Evolutionary conservation across 2,329 filamentous ascomycete species (phyloP).

Genomic region (Pseudogymnoascus sp.): DNA sequence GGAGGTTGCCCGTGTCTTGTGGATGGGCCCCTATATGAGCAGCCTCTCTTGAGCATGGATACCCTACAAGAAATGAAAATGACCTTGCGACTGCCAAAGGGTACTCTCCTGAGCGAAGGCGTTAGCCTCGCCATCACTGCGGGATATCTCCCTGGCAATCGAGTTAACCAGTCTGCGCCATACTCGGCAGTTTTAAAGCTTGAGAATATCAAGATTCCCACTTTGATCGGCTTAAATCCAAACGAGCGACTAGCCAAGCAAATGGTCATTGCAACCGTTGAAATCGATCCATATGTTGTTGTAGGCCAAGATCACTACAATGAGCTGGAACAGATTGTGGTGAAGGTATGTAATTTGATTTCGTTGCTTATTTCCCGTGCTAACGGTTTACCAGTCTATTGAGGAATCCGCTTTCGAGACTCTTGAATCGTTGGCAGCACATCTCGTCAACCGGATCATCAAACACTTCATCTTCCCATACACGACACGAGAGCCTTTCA

Average conservation of each 20-base stretch:
- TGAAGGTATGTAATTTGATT: conserved; percentile 44
- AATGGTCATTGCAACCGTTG: conserved; percentile 56
- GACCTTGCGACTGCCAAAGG: conserved; percentile 58
- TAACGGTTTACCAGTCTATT: conserved; percentile 38
- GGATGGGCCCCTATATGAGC: conserved; percentile 27
- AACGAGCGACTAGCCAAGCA: conserved; percentile 65
- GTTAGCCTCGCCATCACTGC: conserved; percentile 46
- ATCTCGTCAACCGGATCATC: conserved; percentile 42
- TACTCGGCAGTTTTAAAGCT: conserved; percentile 41
- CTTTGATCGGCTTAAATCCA: conserved; percentile 64
- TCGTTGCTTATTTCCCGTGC: not conserved
- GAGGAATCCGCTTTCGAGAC: conserved; percentile 54
- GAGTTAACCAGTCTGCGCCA: conserved; percentile 17
- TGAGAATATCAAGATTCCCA: conserved; percentile 55
- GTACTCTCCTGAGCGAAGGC: conserved; percentile 57
- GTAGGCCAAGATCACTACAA: conserved; percentile 44
- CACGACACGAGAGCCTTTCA: conserved; percentile 35
- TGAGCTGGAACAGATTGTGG: conserved; percentile 52
- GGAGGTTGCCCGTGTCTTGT: conserved; percentile 23
- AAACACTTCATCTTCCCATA: conserved; percentile 33
- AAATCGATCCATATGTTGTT: conserved; percentile 45
- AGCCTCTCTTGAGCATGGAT: conserved; percentile 31
- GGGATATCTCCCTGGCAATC: conserved; percentile 31
- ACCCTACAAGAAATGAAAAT: conserved; percentile 44
- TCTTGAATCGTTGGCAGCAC: conserved; percentile 52